Conservation (phyloP, 1,284 basidiomycete species). For the Ganoderma boninense region DNA sequence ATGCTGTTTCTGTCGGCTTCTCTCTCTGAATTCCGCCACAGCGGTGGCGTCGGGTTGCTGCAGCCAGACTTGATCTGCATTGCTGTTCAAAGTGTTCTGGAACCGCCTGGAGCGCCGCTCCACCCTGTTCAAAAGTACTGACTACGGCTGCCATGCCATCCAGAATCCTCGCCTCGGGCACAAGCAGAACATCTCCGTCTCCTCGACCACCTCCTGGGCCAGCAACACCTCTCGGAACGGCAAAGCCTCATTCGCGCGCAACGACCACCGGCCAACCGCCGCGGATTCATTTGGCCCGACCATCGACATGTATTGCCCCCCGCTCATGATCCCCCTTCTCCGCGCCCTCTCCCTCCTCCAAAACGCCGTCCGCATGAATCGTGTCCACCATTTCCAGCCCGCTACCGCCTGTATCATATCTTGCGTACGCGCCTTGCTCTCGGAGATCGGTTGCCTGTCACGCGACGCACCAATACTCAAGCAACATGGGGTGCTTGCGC, state of each 20-base stretch:
- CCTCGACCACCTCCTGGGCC: constrained; percentile 64
- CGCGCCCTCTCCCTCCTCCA: constrained; percentile 89
- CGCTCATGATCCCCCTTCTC: constrained; percentile 79
- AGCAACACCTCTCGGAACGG: constrained; percentile 48
- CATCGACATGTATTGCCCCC: constrained; percentile 70
- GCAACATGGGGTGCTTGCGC: constrained; percentile 71
- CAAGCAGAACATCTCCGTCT: constrained; percentile 56
- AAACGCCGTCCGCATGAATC: constrained; percentile 80
- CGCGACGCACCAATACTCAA: constrained; percentile 83
- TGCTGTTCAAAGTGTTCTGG: not conserved
- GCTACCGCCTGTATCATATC: constrained; percentile 92
- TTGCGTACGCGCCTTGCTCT: constrained; percentile 90
- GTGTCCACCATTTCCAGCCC: constrained; percentile 84
- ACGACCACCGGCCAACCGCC: constrained; percentile 55
- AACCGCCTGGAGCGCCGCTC: not conserved
- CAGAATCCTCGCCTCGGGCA: constrained; percentile 45
- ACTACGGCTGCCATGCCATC: not conserved
- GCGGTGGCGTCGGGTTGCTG: constrained; percentile 5
- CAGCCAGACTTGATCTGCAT: constrained; percentile 2
- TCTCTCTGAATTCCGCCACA: not conserved
- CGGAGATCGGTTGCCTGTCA: constrained; percentile 86
- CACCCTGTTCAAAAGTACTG: constrained; percentile 16
- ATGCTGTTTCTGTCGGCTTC: not conserved
- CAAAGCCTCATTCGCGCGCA: constrained; percentile 41
- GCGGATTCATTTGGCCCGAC: constrained; percentile 54